Evolutionary conservation across 495 filamentous ascomycete genomes (phyloP).

Genomic region (Chaetomium cochliodes): DNA sequence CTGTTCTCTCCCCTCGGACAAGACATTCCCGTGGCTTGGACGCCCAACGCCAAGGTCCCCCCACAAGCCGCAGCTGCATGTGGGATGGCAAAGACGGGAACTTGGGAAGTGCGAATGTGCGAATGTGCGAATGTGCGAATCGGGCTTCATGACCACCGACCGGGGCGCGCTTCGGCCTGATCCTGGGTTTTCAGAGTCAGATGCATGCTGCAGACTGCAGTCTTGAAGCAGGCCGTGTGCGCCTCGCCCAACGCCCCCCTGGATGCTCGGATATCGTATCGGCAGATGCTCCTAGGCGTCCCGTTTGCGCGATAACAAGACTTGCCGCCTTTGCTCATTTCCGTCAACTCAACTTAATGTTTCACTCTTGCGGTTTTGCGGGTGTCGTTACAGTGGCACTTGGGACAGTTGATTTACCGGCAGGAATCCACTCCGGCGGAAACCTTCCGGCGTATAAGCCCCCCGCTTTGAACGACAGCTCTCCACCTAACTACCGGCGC

Average conservation of each 20-base stretch:
- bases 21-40: constrained; percentile 9
- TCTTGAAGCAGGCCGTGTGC: too few relatives aligned
- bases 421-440: background rate
- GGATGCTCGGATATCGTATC: background rate
- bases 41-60: background rate
- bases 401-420: background rate
- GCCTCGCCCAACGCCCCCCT: too few relatives aligned
- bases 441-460: background rate
- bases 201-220: background rate
- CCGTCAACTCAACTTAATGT: background rate
- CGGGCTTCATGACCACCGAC: background rate
- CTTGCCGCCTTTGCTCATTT: background rate
- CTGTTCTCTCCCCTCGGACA: background rate
- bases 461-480: background rate
- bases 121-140: too few relatives aligned
- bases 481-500: constrained; percentile 2
- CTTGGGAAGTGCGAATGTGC: background rate
- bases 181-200: too few relatives aligned
- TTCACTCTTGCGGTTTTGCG: background rate
- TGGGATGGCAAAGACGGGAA: background rate
- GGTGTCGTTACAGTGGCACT: background rate
- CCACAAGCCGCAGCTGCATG: background rate
- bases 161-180: too few relatives aligned
- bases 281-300: background rate
- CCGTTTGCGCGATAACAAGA: background rate